Evolutionary conservation across 2,329 filamentous ascomycete species (phyloP), one percentile per base, ranked within the genome.

Genomic region (Diaporthe destruens): DNA sequence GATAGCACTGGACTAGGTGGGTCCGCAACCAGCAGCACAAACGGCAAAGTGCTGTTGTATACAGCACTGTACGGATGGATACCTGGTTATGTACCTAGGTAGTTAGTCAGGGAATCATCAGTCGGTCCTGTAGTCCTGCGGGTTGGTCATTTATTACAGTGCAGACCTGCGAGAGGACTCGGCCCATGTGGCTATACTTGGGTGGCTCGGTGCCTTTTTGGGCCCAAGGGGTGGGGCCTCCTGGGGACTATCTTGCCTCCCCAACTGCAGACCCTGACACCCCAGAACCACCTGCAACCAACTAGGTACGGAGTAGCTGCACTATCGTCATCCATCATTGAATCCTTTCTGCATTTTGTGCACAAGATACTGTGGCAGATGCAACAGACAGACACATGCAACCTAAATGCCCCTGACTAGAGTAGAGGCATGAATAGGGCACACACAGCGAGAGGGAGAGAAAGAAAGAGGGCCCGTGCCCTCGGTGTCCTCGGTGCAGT

Each of bases 1-100:
- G 68, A 70, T 70, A 70, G 68, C 68, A 70, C 55, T 70, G 57
- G 68, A 63, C 68, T 70, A 70, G 55, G 68, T 70, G 68, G 68
- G 68, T 70, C 68, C 68, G 47, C 34, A 51, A 53, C 47, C 44
- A 65, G 44, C 59, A 49, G 42, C 44, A 34, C 44, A 65, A 65
- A 65, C 42, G 25, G 59, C 18, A 47, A 32, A n/a, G 25, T 47
- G 59, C 29, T 32, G 44, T 44, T 16, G 34, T 49, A 12, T 42
- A 12, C 39, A 14, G 59, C 34, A 51, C 44, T 47, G 61, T 65
- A 36, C 32, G 61, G 61, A 65, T 65, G 61, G 61, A 65, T 65
- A 36, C 61, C 61, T 32, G 44, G 61, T 47, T 32, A n/a, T n/a
- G n/a, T n/a, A n/a, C n/a, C n/a, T n/a, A 65, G 39, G 39, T 42